Conservation (phyloP, 163 green algal species). For the Prototheca wickerhamii region DNA sequence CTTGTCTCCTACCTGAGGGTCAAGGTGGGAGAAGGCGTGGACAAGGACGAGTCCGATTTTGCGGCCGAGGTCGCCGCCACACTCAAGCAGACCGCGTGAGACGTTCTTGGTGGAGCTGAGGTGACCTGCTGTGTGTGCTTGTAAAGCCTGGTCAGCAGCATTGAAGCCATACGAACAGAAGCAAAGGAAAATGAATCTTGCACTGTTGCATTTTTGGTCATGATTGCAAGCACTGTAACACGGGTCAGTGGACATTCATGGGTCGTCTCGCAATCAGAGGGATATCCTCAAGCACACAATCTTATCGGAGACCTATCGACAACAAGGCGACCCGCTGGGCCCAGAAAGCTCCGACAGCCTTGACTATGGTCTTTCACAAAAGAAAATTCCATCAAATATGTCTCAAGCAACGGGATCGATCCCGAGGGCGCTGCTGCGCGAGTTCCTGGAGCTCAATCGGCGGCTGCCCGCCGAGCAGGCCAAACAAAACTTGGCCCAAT, state of each 20-base stretch:
- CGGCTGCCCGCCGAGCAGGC: slow-evolving; percentile 19
- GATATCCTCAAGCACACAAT: too few relatives aligned
- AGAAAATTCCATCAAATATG: slow-evolving; percentile 3
- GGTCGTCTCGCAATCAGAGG: too few relatives aligned
- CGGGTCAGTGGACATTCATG: too few relatives aligned
- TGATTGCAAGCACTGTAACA: too few relatives aligned
- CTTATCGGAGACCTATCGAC: too few relatives aligned
- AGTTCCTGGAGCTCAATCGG: slow-evolving; percentile 37
- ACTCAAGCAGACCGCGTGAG: slow-evolving; percentile 10
- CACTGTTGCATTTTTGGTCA: too few relatives aligned
- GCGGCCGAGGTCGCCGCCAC: slow-evolving; percentile 48
- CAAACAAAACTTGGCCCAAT: slow-evolving; percentile 12
- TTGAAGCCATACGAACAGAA: too few relatives aligned
- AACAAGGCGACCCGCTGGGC: too few relatives aligned
- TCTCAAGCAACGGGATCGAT: slow-evolving; percentile 13
- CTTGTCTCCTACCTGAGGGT: slow-evolving; percentile 41
- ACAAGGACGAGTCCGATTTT: slow-evolving; percentile 46
- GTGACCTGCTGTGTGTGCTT: neutral
- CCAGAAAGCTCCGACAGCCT: too few relatives aligned
- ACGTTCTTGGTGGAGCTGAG: neutral
- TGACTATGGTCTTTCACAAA: too few relatives aligned
- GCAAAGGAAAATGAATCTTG: too few relatives aligned
- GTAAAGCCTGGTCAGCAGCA: too few relatives aligned
- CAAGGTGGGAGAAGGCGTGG: slow-evolving; percentile 58
- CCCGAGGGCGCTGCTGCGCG: slow-evolving; percentile 21